phyloP scores from a whole-genome alignment of 768 basidiomycete genomes.

The button mushroom (Agaricus bisporus) region DNA sequence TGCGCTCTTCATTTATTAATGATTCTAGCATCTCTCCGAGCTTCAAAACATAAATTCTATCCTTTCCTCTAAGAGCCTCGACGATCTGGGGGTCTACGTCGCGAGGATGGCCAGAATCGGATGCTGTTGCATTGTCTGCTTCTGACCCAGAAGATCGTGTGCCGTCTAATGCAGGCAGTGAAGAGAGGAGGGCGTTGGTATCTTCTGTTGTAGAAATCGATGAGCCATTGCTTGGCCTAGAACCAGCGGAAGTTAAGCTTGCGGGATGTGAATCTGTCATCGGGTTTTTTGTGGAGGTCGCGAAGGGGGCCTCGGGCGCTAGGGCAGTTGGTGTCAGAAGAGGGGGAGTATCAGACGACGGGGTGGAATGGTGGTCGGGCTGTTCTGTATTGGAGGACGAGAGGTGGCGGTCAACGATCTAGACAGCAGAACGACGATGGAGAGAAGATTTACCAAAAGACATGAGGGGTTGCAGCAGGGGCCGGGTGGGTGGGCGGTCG shows the following conservation, averaged over 20 bases:
- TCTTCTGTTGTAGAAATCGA: not conserved
- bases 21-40: slow-evolving; percentile 83
- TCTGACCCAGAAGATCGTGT: not conserved
- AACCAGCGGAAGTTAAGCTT: not conserved
- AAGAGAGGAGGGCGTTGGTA: slow-evolving; percentile 4
- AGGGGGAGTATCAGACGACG: slow-evolving; percentile 3
- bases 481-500: not conserved
- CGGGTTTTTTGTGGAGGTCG: slow-evolving; percentile 1
- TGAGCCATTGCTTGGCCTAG: not conserved
- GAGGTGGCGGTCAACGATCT: slow-evolving; percentile 9
- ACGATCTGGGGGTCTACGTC: slow-evolving; percentile 77
- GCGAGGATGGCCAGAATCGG: slow-evolving; percentile 3
- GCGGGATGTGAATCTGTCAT: slow-evolving; percentile 13
- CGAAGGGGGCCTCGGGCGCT: slow-evolving; percentile 9
- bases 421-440: slow-evolving; percentile 11
- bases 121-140: slow-evolving; percentile 1
- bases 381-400: slow-evolving; percentile 8
- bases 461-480: not conserved
- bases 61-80: slow-evolving; percentile 84
- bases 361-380: not conserved
- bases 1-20: slow-evolving; percentile 62
- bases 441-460: slow-evolving; percentile 7
- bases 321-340: slow-evolving; percentile 4
- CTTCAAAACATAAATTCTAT: slow-evolving; percentile 82
- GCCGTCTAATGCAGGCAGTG: slow-evolving; percentile 1